phyloP scores from a whole-genome alignment of 805 yeast genomes.

The Naumovozyma baii region DNA sequence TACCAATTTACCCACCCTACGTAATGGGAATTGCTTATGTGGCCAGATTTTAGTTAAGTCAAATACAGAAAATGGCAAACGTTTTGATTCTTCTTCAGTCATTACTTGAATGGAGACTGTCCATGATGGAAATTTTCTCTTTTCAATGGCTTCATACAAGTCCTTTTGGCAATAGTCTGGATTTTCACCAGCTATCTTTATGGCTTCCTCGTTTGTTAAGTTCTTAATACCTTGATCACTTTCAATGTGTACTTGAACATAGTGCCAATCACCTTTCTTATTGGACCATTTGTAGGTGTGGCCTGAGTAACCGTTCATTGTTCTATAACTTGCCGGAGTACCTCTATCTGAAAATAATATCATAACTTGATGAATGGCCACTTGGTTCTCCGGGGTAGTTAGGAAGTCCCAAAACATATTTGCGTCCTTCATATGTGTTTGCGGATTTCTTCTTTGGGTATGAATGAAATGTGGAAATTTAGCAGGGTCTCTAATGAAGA shows the following conservation, averaged over 20 bases:
- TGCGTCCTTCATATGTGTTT: conserved; percentile 66
- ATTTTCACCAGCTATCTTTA: conserved; percentile 56
- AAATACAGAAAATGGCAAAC: conserved; percentile 70
- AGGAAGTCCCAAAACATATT: conserved; percentile 81
- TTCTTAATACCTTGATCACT: conserved; percentile 47
- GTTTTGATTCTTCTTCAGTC: conserved; percentile 73
- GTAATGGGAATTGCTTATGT: conserved; percentile 72
- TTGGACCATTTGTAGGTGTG: conserved; percentile 56
- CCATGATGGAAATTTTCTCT: conserved; percentile 77
- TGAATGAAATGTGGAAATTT: conserved; percentile 60
- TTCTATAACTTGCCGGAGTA: conserved; percentile 44
- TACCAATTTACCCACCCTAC: conserved; percentile 72
- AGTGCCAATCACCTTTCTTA: conserved; percentile 42
- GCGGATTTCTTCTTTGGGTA: conserved; percentile 62
- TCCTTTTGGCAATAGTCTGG: conserved; percentile 80
- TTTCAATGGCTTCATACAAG: conserved; percentile 66
- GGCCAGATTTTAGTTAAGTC: conserved; percentile 94
- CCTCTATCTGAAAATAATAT: conserved; percentile 57
- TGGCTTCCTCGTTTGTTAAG: conserved; percentile 58
- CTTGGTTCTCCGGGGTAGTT: conserved; percentile 51
- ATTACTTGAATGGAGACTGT: conserved; percentile 75
- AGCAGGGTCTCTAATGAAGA: conserved; percentile 53
- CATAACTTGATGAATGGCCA: conserved; percentile 64
- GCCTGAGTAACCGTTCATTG: conserved; percentile 59
- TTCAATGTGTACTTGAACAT: conserved; percentile 48